Conservation (phyloP, 2,329 filamentous ascomycete genomes). For the Xylaria sp. region DNA sequence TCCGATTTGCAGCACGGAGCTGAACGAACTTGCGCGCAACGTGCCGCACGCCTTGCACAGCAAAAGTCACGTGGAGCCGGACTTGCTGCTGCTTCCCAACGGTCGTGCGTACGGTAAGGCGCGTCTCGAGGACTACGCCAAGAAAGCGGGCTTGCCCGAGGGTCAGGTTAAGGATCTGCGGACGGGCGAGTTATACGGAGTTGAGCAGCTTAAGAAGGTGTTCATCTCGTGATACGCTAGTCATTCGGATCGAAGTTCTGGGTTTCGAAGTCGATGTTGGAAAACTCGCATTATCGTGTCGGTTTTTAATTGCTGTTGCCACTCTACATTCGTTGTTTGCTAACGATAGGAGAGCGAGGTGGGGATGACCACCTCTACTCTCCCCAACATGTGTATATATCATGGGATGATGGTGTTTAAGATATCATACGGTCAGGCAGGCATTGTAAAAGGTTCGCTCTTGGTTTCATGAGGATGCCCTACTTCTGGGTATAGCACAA, state of each 20-base stretch:
- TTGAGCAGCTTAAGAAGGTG: slow-evolving; percentile 79
- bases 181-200: slow-evolving; percentile 73
- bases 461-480: neutral
- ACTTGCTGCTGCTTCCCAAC: slow-evolving; percentile 88
- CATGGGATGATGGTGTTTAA: neutral
- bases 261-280: neutral
- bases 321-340: neutral
- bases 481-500: neutral
- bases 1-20: slow-evolving; percentile 93
- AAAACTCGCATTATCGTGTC: neutral
- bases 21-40: slow-evolving; percentile 87
- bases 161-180: slow-evolving; percentile 81
- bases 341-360: neutral
- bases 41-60: slow-evolving; percentile 96
- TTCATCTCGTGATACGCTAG: slow-evolving; percentile 75
- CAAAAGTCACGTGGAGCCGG: slow-evolving; percentile 90
- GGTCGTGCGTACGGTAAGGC: slow-evolving; percentile 84
- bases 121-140: slow-evolving; percentile 77
- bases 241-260: neutral
- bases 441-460: neutral
- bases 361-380: neutral
- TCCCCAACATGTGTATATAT: neutral
- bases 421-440: neutral
- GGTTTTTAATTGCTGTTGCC: neutral
- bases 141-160: slow-evolving; percentile 76